Conservation (phyloP, 2,329 filamentous ascomycete species). For the Madurella fahalii region DNA sequence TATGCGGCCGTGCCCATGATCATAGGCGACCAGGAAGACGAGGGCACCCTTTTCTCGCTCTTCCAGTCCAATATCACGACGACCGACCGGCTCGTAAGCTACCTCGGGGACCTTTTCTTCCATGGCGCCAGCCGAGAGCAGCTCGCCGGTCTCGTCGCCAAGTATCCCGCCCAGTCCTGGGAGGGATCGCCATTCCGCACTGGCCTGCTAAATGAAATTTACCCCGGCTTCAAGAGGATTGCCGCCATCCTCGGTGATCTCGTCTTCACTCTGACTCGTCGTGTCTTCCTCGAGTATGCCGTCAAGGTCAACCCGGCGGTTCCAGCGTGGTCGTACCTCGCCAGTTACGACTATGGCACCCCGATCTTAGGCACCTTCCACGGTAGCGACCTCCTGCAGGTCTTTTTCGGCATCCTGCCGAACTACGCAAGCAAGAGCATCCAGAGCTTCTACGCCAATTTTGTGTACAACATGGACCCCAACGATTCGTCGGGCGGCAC, state of each 20-base stretch:
- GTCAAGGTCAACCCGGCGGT: constrained; percentile 50
- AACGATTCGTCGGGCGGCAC: constrained; percentile 44
- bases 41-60: constrained; percentile 70
- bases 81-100: constrained; percentile 54
- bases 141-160: constrained; percentile 54
- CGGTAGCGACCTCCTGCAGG: constrained; percentile 62
- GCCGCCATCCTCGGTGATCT: constrained; percentile 73
- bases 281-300: constrained; percentile 54
- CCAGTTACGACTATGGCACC: constrained; percentile 66
- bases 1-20: constrained; percentile 49
- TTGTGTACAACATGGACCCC: constrained; percentile 66
- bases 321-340: constrained; percentile 69
- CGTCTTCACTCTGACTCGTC: constrained; percentile 67
- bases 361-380: constrained; percentile 75
- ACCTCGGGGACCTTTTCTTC: constrained; percentile 60
- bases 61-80: constrained; percentile 66
- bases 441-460: constrained; percentile 68
- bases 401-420: constrained; percentile 61
- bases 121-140: constrained; percentile 46
- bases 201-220: constrained; percentile 62
- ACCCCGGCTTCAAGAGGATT: constrained; percentile 72
- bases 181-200: constrained; percentile 71
- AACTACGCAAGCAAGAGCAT: constrained; percentile 59
- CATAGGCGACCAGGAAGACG: constrained; percentile 74
- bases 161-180: constrained; percentile 54